A percentile compares a stretch with the other conserved stretches of the same genome.
Evolutionary conservation across 805 yeast genomes (phyloP).

Genomic region (Lachancea quebecensis): DNA sequence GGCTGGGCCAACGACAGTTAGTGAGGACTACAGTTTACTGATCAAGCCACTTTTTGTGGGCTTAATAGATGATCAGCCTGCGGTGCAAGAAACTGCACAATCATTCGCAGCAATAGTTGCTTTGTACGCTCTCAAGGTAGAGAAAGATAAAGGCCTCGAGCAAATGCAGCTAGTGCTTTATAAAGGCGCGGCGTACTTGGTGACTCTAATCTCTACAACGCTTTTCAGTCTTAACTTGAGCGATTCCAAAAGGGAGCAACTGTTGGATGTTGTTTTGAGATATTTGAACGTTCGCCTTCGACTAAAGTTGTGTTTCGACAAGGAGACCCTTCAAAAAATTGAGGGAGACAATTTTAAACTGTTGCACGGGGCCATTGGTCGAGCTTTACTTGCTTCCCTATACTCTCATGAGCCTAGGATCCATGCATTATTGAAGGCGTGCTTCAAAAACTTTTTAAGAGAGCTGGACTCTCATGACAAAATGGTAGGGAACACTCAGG

Average conservation of each 20-base stretch:
- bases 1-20: slow-evolving; percentile 14
- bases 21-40: slow-evolving; percentile 21
- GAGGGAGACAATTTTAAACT: slow-evolving; percentile 29
- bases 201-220: slow-evolving; percentile 34
- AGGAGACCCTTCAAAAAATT: slow-evolving; percentile 16
- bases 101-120: slow-evolving; percentile 33
- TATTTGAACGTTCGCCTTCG: slow-evolving; percentile 34
- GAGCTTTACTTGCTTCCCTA: slow-evolving; percentile 44
- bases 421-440: slow-evolving; percentile 41
- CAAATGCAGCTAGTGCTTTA: slow-evolving; percentile 29
- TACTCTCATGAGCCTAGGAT: slow-evolving; percentile 46
- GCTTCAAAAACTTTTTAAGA: slow-evolving; percentile 27
- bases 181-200: slow-evolving; percentile 28
- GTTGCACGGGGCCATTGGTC: slow-evolving; percentile 40
- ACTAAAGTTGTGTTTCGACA: slow-evolving; percentile 25
- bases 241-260: slow-evolving; percentile 29
- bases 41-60: slow-evolving; percentile 37
- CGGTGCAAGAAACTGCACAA: slow-evolving; percentile 32
- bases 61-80: slow-evolving; percentile 33
- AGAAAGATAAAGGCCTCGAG: slow-evolving; percentile 21
- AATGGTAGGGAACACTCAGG: slow-evolving; percentile 19
- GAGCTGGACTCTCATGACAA: slow-evolving; percentile 26
- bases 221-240: slow-evolving; percentile 28
- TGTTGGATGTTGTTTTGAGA: slow-evolving; percentile 35
- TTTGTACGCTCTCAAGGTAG: slow-evolving; percentile 24